A percentile compares a stretch with the other conserved stretches of the same genome.
phyloP scores from a whole-genome alignment of 768 basidiomycete species.

The Porpolomopsis calyptriformis region DNA sequence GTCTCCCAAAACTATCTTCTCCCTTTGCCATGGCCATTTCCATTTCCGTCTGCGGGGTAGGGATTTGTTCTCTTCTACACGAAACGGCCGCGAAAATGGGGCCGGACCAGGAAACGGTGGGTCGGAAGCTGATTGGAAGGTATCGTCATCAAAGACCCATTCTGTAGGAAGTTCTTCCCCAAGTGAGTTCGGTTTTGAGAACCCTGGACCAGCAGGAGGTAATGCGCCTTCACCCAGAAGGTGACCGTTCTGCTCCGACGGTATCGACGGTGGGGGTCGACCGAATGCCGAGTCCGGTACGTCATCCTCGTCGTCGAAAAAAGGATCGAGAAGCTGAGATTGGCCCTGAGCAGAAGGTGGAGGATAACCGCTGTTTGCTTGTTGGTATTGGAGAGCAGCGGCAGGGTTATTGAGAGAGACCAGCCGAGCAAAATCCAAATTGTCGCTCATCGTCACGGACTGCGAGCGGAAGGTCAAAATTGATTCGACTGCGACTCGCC shows the following conservation, averaged over 20 bases:
- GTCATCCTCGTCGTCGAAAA: constrained; percentile 81
- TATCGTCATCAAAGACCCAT: constrained; percentile 70
- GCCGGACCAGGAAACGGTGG: constrained; percentile 34
- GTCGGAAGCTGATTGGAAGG: constrained; percentile 29
- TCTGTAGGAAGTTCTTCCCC: constrained; percentile 45
- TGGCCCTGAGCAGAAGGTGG: constrained; percentile 25
- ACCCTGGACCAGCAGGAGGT: constrained; percentile 46
- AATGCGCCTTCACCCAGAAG: constrained; percentile 51
- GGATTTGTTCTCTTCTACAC: constrained; percentile 14
- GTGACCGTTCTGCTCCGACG: constrained; percentile 44
- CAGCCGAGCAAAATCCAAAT: constrained; percentile 3
- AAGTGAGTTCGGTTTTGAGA: constrained; percentile 33
- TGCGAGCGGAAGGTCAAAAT: not conserved
- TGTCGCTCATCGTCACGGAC: not conserved
- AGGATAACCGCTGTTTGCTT: constrained; percentile 50
- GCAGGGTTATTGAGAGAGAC: constrained; percentile 4
- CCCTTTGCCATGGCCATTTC: constrained; percentile 82
- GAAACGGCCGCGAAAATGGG: constrained; percentile 26
- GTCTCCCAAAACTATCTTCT: constrained; percentile 55
- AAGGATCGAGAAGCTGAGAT: constrained; percentile 50
- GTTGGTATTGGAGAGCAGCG: constrained; percentile 40
- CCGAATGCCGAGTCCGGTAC: constrained; percentile 60
- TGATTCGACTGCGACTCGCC: not conserved
- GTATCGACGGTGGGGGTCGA: constrained; percentile 31
- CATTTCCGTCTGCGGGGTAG: constrained; percentile 34